Base-by-base conservation (phyloP, 768 basidiomycete genomes). In the Mycena venus region DNA sequence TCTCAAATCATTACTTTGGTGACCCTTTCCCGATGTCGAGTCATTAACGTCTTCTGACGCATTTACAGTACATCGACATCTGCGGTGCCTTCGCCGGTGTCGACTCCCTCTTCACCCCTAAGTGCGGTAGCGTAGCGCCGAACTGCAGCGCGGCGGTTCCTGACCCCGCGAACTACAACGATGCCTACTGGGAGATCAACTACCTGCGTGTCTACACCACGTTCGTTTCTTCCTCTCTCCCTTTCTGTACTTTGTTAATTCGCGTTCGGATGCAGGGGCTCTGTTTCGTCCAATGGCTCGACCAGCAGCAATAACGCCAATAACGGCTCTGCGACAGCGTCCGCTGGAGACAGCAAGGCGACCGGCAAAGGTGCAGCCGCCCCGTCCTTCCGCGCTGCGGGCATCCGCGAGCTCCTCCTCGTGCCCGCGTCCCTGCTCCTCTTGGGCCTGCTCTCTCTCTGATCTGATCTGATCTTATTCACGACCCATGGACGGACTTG, bases 1-100 rank as follows among this genome's bases (percentile, higher is more conserved):
- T 81, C 88, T 65, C 89, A 93, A 79, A 87, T 84, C 44, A 86
- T 84, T 42, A 90, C 92, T 75, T 89, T 93, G 64, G 90, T 87
- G 66, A 60, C 17, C 53, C 72, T 6, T 31, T 56, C 61, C 72
- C 19, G 17, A 12, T 74, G 66, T 14, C 15, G 27, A 21, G 21
- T 47, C 34, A 55, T 47, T 58, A 19, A 53, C 0, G 25, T 15
- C 11, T 17, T 29, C 12, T 12, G 27, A 38, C 27, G 5, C 21
- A 23, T 3, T 11, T 8, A 10, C 40, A 74, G 74, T 78, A 78
- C 64, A 68, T 70, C 60, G 72, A 79, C 60, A 68, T 77, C 21
- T 82, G 82, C 61, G 81, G 82, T 19, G 71, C 71, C 17, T 73
- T 73, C 49, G 72, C 72, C 14, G 72, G 66, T 14, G 49, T 44